phyloP scores from a whole-genome alignment of 2,329 filamentous ascomycete species.

The Xylariaceae sp. region DNA sequence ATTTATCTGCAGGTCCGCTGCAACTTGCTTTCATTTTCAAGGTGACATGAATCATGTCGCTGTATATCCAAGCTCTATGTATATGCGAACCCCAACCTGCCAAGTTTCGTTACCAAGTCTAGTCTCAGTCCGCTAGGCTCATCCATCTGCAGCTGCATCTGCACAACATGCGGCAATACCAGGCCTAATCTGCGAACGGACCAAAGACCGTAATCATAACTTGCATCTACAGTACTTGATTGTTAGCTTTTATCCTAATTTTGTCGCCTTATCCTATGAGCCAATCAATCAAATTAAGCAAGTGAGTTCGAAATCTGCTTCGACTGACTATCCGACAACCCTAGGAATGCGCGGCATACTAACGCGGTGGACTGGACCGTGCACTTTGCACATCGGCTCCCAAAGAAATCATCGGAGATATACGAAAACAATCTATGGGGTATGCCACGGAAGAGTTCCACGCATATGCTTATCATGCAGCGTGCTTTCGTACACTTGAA shows the following conservation, averaged over 20 bases:
- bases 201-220: neutral
- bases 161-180: constrained; percentile 11
- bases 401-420: constrained; percentile 16
- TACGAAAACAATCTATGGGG: constrained; percentile 5
- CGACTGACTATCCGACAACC: constrained; percentile 3
- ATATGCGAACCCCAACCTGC: constrained; percentile 29
- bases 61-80: constrained; percentile 17
- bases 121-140: constrained; percentile 34
- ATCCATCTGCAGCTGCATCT: constrained; percentile 11
- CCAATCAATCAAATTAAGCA: constrained; percentile 1
- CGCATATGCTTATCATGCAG: constrained; percentile 6
- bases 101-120: constrained; percentile 39
- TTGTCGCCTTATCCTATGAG: constrained; percentile 4
- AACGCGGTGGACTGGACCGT: constrained; percentile 7
- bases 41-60: constrained; percentile 14
- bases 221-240: neutral
- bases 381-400: neutral
- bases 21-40: constrained; percentile 22
- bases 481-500: constrained; percentile 8
- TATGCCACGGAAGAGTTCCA: constrained; percentile 3
- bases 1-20: constrained; percentile 27
- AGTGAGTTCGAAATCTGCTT: neutral
- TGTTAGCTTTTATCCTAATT: neutral
- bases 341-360: constrained; percentile 8
- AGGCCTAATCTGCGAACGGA: neutral